Percentiles rank a stretch among this genome's conserved stretches.
These are phyloP conservation scores for Pachyrhizus erosus DNA, from an alignment of 306 rosid genomes.

Conservation along the genomic window DNA sequence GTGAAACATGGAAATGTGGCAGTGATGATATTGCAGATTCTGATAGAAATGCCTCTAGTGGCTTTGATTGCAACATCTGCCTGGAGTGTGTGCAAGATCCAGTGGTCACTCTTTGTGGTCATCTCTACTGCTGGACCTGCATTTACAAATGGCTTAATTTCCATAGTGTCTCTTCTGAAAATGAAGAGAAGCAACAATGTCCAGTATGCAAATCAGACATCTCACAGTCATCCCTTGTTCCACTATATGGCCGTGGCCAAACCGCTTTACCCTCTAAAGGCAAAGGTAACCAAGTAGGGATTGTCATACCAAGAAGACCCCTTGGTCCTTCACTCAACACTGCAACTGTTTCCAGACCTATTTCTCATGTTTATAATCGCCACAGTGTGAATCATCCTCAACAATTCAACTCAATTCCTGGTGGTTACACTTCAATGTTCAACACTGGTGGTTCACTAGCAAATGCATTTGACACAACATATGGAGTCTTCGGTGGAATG, in stretches of 20 bases:
- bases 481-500: constrained; percentile 72
- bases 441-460: constrained; percentile 46
- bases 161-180: constrained; percentile 42
- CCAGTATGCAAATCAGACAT: constrained; percentile 93
- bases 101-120: constrained; percentile 96
- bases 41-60: constrained; percentile 50
- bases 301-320: constrained; percentile 72
- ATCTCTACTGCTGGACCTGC: constrained; percentile 98
- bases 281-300: constrained; percentile 50
- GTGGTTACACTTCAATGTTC: constrained; percentile 41
- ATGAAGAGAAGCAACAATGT: constrained; percentile 57
- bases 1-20: constrained; percentile 50
- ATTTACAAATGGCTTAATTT: constrained; percentile 82
- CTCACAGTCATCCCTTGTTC: constrained; percentile 68
- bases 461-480: constrained; percentile 51
- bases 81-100: constrained; percentile 83
- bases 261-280: constrained; percentile 50
- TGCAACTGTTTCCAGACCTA: constrained; percentile 33
- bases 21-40: constrained; percentile 46
- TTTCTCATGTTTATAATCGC: constrained; percentile 48
- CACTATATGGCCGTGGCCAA: constrained; percentile 73
- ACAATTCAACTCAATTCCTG: constrained; percentile 43
- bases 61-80: constrained; percentile 94
- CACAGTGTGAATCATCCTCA: constrained; percentile 49
- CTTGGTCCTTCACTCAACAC: constrained; percentile 48